Conservation (phyloP, 2,329 filamentous ascomycete species). For the Decorospora gaudefroyi region DNA sequence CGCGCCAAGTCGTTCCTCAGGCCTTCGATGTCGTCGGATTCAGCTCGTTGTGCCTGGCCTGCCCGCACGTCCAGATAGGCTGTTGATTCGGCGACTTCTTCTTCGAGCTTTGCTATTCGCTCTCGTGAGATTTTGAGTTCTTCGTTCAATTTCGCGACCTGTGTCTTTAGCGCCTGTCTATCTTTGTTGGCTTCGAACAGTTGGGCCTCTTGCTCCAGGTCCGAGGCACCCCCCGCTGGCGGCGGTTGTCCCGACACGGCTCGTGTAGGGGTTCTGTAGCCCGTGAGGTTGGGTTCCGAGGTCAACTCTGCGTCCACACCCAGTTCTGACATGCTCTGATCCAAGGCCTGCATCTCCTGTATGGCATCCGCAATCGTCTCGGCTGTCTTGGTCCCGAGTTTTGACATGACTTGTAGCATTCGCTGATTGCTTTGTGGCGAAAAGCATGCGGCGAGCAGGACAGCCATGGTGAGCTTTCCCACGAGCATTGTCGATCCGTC, state of each 20-base stretch:
- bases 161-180: slow-evolving; percentile 50
- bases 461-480: slow-evolving; percentile 54
- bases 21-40: slow-evolving; percentile 52
- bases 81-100: slow-evolving; percentile 54
- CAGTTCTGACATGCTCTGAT: slow-evolving; percentile 43
- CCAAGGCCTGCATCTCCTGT: slow-evolving; percentile 47
- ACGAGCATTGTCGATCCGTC: slow-evolving; percentile 50
- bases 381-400: slow-evolving; percentile 45
- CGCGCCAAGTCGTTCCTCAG: slow-evolving; percentile 51
- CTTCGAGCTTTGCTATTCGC: slow-evolving; percentile 53
- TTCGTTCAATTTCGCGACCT: slow-evolving; percentile 47
- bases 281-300: slow-evolving; percentile 39
- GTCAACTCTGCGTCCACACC: slow-evolving; percentile 45
- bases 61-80: slow-evolving; percentile 52
- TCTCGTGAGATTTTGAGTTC: slow-evolving; percentile 51
- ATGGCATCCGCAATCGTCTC: slow-evolving; percentile 49
- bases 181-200: slow-evolving; percentile 55
- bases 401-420: slow-evolving; percentile 51
- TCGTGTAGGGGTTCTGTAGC: slow-evolving; percentile 41
- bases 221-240: slow-evolving; percentile 48
- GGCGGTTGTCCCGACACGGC: slow-evolving; percentile 35
- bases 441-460: slow-evolving; percentile 55
- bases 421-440: slow-evolving; percentile 54
- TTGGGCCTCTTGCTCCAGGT: slow-evolving; percentile 57
- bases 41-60: slow-evolving; percentile 42